Base-by-base conservation (phyloP, 2,329 filamentous ascomycete species). In the Arachnomyces sp. region DNA sequence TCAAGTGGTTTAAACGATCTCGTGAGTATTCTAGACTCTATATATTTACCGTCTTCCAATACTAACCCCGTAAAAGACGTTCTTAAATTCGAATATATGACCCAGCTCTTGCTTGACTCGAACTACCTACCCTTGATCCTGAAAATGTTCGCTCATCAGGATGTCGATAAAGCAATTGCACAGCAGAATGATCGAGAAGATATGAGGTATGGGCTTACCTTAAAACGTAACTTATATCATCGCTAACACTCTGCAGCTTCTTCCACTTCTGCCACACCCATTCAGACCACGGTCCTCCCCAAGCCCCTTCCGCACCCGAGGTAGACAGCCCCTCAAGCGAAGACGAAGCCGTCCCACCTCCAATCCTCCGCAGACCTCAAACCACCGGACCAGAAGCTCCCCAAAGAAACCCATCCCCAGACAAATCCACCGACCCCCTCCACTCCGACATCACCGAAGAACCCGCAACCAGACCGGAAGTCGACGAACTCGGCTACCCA, bases 1-100 rank as follows among this genome's bases (percentile, higher is more conserved):
- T 96, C 45, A 98, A 96, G 63, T 98, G 92, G 92, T 82, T 96
- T 53, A 93, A 94, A 60, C 71, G 94, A 39, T 95, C 88, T 43
- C 92, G 87, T 93, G 70, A 70, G 85, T 70, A 28, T 18, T 34
- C 3, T 25, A 5, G 18, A 16, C 5, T 8, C 34, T 20, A 30
- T 34, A n/a, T 14, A 28, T 34, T 9, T 5, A 25, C 5, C 11
- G 3, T 12, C 31, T 7, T 13, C 18, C 17, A n/a, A 31, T 5
- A 16, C 7, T 20, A 29, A 39, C 31, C 51, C 11, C 14, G 3
- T 33, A 3, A 4, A 35, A 93, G 87, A 98, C 58, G 77, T 96
- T 18, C 70, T 98, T 49, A 94, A 95, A 58, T 95, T 92, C 51
- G 92, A 98, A 64, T 96, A 95, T 55, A 69, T 98, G 55, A 90